phyloP scores from a whole-genome alignment of 164 flowering plant genomes.

The Nymphaea thermarum region DNA sequence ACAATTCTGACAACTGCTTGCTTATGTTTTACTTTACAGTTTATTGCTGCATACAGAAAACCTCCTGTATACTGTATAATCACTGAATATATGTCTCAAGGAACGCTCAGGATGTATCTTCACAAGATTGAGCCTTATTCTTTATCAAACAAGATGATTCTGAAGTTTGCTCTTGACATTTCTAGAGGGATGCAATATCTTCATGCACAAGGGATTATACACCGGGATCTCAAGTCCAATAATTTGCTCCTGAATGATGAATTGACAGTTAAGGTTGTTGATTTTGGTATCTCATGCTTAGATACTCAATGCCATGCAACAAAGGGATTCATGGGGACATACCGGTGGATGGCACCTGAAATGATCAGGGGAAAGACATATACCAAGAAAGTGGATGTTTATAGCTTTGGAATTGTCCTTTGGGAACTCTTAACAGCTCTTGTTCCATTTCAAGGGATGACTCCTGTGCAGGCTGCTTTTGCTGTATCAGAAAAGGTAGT shows the following conservation, averaged over 20 bases:
- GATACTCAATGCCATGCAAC: slow-evolving; percentile 66
- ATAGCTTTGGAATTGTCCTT: slow-evolving; percentile 86
- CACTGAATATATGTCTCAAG: slow-evolving; percentile 96
- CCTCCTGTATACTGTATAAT: slow-evolving; percentile 91
- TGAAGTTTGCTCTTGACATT: slow-evolving; percentile 87
- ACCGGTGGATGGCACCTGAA: slow-evolving; percentile 99
- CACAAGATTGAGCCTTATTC: slow-evolving; percentile 92
- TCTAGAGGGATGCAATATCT: slow-evolving; percentile 94
- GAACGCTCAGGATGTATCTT: slow-evolving; percentile 82
- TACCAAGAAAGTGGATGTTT: slow-evolving; percentile 86
- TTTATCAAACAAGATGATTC: slow-evolving; percentile 63
- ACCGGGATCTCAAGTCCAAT: slow-evolving; percentile 81
- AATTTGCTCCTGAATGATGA: slow-evolving; percentile 86
- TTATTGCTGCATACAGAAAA: slow-evolving; percentile 88
- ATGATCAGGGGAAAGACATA: slow-evolving; percentile 89
- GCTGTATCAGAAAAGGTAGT: slow-evolving; percentile 89
- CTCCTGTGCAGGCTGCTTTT: slow-evolving; percentile 96
- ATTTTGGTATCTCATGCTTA: slow-evolving; percentile 87
- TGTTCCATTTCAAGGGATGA: slow-evolving; percentile 96
- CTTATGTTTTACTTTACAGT: slow-evolving; percentile 29
- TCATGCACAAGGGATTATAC: slow-evolving; percentile 92
- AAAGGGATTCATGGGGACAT: slow-evolving; percentile 87
- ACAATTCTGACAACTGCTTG: neutral
- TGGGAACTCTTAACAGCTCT: slow-evolving; percentile 88
- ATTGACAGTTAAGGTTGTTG: slow-evolving; percentile 89